Conservation (phyloP, 306 rosid species). For the Dalbergia oliveri region DNA sequence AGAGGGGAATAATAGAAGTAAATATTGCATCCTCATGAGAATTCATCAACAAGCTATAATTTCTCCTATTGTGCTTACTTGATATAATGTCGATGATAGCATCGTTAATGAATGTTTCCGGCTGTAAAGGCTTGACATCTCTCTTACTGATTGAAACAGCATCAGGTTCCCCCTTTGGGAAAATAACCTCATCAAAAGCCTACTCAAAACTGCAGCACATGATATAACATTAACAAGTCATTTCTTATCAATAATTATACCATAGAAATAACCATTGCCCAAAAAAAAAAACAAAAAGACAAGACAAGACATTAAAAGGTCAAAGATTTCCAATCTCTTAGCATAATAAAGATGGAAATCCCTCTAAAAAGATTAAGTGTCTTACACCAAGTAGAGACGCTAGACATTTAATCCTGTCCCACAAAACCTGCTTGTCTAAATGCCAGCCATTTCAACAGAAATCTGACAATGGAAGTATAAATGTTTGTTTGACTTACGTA, state of each 20-base stretch:
- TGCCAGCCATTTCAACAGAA: too few species aligned
- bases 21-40: slow-evolving; percentile 23
- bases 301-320: too few species aligned
- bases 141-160: slow-evolving; percentile 74
- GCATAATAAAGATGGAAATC: too few species aligned
- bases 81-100: slow-evolving; percentile 78
- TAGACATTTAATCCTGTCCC: too few species aligned
- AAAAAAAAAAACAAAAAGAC: too few species aligned
- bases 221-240: slow-evolving; percentile 37
- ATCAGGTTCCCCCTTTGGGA: slow-evolving; percentile 82
- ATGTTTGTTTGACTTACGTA: slow-evolving; percentile 53
- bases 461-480: slow-evolving; percentile 14
- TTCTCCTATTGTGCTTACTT: slow-evolving; percentile 59
- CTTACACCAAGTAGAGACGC: too few species aligned
- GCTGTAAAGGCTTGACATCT: slow-evolving; percentile 71
- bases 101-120: slow-evolving; percentile 74
- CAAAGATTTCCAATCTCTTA: too few species aligned
- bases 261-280: slow-evolving; percentile 1
- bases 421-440: too few species aligned
- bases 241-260: slow-evolving; percentile 26
- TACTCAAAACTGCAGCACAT: slow-evolving; percentile 59
- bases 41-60: slow-evolving; percentile 14
- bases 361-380: too few species aligned
- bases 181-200: slow-evolving; percentile 69
- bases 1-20: slow-evolving; percentile 20